Conservation (phyloP, 768 basidiomycete species). For the Suillus clintonianus region DNA sequence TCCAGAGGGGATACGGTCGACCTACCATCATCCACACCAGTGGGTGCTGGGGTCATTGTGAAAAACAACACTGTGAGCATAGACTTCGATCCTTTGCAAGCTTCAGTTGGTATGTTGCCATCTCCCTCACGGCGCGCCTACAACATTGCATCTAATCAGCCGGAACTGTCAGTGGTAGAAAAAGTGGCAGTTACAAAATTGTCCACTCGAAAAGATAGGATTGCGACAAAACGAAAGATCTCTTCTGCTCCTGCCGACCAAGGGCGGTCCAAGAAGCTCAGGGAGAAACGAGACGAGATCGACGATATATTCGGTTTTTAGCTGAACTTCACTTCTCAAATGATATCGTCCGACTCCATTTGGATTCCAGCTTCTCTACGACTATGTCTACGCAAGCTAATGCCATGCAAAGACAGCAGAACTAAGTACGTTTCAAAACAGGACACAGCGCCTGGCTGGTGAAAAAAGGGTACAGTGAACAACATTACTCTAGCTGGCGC, state of each 20-base stretch:
- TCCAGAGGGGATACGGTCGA: neutral
- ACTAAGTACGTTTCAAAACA: neutral
- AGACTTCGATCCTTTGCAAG: neutral
- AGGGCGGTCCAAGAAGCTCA: slow-evolving; percentile 33
- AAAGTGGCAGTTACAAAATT: neutral
- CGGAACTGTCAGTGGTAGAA: neutral
- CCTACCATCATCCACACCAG: neutral
- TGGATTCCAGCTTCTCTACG: neutral
- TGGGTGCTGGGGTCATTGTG: neutral
- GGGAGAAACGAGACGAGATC: slow-evolving; percentile 55
- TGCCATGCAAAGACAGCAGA: neutral
- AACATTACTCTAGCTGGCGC: neutral
- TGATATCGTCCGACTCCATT: neutral
- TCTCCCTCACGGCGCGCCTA: neutral
- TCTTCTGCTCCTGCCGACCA: neutral
- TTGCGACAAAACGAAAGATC: neutral
- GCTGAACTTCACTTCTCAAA: neutral
- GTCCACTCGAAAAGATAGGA: neutral
- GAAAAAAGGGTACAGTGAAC: neutral
- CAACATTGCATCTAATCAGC: neutral
- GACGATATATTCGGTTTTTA: slow-evolving; percentile 65
- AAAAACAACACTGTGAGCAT: neutral
- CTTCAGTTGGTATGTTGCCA: neutral
- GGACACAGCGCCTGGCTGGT: neutral
- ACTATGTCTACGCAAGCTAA: slow-evolving; percentile 1